Base-by-base conservation (phyloP, 2,329 filamentous ascomycete species). In the Monilinia fructigena region DNA sequence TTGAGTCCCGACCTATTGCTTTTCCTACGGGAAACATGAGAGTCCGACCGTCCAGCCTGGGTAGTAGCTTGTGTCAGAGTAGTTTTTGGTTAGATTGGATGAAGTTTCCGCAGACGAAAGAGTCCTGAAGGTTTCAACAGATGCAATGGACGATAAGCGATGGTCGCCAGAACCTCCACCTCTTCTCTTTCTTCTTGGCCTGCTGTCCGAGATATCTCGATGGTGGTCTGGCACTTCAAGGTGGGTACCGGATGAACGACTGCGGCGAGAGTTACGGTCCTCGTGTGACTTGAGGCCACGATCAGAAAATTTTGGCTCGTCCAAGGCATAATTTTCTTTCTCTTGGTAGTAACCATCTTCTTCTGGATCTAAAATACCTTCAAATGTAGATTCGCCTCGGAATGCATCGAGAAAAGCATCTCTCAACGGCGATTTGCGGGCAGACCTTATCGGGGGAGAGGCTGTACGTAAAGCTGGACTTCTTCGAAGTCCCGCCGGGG, bases 331-430 rank as follows among this genome's bases (percentile, higher is more conserved):
- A n/a, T 70, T 72, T 11, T 73, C 70, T 42, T 63, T 66, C 53
- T 73, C 72, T 56, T 69, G 68, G 14, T 70, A 40, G 7, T 71
- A 69, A 63, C 52, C 54, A 50, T 65, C 53, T 42, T 66, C 63
- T 55, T 54, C 31, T 20, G 47, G 23, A 4, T 71, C 70, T 56
- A 68, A 71, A 12, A 72, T 69, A 31, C 59, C 63, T 38, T 68
- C 64, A 40, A 73, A 68, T 10, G 76, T 80, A 2, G 86, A 88
- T 73, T 89, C 85, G 40, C 86, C 86, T 50, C 82, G 82, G 72
- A 89, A 89, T 4, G 86, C 86, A 68, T 86, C 85, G 64, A 83
- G 84, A 11, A 89, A 76, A 55, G 82, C 81, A 52, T 87, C 86
- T 28, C 86, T 81, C 64, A 89, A 80, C 0, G 82, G 83, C 47